Evolutionary conservation across 2,329 filamentous ascomycete species (phyloP).

Genomic region (Colletotrichum sp.): DNA sequence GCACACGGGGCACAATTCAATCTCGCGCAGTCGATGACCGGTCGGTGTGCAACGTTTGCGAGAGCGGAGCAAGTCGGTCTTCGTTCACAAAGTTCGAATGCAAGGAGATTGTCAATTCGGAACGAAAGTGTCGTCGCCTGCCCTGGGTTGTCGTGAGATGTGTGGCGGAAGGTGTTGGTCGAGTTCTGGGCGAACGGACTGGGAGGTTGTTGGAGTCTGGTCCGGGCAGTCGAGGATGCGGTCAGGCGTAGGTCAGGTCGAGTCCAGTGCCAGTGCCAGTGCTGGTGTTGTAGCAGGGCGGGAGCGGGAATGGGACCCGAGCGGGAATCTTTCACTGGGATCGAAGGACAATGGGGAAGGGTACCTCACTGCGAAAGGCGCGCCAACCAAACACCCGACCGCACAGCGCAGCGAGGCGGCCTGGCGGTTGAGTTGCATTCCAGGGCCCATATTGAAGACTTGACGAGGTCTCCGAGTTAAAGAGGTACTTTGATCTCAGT

Average conservation of each 20-base stretch:
- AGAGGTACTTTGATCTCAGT: background rate
- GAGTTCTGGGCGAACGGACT: background rate
- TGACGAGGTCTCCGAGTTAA: background rate
- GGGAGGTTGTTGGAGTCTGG: background rate
- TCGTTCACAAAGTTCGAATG: background rate
- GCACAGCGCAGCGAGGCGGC: background rate
- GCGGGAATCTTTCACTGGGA: constrained; percentile 18
- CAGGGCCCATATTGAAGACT: background rate
- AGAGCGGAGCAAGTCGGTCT: background rate
- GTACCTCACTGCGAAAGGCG: background rate
- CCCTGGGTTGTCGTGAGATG: background rate
- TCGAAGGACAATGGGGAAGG: constrained; percentile 3
- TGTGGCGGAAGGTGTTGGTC: background rate
- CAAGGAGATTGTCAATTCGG: background rate
- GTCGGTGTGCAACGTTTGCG: background rate
- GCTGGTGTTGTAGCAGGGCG: constrained; percentile 17
- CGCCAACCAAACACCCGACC: constrained; percentile 2
- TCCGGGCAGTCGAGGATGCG: constrained; percentile 8
- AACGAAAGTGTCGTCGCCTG: background rate
- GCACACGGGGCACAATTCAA: background rate
- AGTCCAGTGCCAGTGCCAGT: constrained; percentile 5
- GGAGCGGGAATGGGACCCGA: constrained; percentile 16
- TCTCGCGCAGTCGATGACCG: background rate
- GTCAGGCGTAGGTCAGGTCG: constrained; percentile 15
- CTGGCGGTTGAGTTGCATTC: constrained; percentile 6